Percentiles rank a stretch among this genome's conserved stretches.
Conservation (phyloP, 345 rosid genomes). For the Mallotus nudiflorus region DNA sequence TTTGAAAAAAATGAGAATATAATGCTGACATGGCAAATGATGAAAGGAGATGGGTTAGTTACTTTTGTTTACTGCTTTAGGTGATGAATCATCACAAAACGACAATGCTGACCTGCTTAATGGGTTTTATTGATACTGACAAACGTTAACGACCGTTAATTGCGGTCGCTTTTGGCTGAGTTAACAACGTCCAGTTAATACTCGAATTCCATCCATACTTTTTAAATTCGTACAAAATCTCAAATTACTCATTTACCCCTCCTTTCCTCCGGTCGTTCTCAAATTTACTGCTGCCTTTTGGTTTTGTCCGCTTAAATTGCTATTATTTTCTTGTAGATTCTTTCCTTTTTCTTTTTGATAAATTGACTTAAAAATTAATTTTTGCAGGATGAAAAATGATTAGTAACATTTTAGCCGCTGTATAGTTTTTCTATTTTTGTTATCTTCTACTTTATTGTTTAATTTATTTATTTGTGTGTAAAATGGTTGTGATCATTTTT, state of each 20-base stretch:
- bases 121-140: conserved; percentile 18
- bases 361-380: no score
- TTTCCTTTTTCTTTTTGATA: no score
- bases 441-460: no score
- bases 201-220: neutral
- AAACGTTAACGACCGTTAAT: conserved; percentile 19
- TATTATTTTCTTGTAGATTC: no score
- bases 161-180: conserved; percentile 10
- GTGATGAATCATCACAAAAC: neutral
- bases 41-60: neutral
- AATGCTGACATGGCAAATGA: neutral
- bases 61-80: conserved; percentile 8
- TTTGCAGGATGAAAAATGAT: no score
- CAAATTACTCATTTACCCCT: conserved; percentile 6
- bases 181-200: conserved; percentile 8
- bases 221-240: neutral
- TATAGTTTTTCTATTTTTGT: no score
- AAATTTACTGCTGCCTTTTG: neutral
- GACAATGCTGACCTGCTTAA: conserved; percentile 13
- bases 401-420: no score
- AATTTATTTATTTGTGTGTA: no score
- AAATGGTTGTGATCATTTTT: no score
- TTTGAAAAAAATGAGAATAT: neutral
- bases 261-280: neutral
- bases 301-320: no score